Evolutionary conservation across 768 basidiomycete species (phyloP).

Genomic region (Amanita molliuscula): DNA sequence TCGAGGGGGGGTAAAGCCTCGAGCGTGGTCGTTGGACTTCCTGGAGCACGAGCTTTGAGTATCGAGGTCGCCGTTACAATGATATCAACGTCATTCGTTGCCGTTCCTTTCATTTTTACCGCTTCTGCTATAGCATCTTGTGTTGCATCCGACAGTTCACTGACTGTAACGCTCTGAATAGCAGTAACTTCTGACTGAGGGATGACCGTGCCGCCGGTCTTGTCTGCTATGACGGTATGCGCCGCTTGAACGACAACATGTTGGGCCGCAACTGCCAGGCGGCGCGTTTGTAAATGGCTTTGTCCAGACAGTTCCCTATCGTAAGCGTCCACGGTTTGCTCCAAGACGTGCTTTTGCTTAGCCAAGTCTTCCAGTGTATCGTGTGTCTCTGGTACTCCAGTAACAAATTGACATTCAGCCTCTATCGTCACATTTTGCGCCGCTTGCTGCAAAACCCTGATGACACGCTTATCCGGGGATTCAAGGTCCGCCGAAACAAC

Average conservation of each 20-base stretch:
- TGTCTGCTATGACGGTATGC: constrained; percentile 47
- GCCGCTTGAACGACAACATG: constrained; percentile 78
- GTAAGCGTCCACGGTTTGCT: constrained; percentile 61
- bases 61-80: constrained; percentile 58
- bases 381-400: constrained; percentile 32
- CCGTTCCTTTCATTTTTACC: constrained; percentile 63
- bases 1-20: constrained; percentile 3
- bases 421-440: constrained; percentile 72
- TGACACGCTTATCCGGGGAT: constrained; percentile 58
- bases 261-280: constrained; percentile 68
- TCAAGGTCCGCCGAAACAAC: constrained; percentile 7
- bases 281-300: constrained; percentile 37
- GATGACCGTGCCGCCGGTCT: constrained; percentile 27
- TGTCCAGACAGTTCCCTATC: constrained; percentile 57
- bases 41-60: constrained; percentile 30
- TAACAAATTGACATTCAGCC: constrained; percentile 56
- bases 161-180: constrained; percentile 39
- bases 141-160: constrained; percentile 41
- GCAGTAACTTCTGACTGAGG: constrained; percentile 29
- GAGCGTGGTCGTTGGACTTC: constrained; percentile 10
- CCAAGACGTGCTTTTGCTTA: constrained; percentile 74
- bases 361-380: constrained; percentile 55
- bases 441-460: constrained; percentile 66
- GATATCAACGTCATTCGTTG: constrained; percentile 73
- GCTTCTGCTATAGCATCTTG: constrained; percentile 71